phyloP scores from a whole-genome alignment of 169 alveolate genomes.

The Theileria orientalis region DNA sequence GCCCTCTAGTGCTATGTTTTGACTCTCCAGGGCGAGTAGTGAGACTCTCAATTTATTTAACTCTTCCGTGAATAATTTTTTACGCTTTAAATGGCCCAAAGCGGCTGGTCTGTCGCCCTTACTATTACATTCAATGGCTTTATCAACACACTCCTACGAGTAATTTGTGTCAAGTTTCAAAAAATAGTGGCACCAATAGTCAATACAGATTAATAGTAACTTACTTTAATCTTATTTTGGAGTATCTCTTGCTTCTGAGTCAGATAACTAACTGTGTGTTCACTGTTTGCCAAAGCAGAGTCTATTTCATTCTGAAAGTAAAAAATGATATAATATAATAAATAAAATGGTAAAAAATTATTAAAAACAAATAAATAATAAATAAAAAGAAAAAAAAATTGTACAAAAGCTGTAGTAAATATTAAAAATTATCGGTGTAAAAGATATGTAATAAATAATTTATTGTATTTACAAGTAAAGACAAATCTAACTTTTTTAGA shows the following conservation, averaged over 20 bases:
- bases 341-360: not conserved
- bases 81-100: conserved; percentile 64
- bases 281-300: conserved; percentile 23
- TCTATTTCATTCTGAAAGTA: conserved; percentile 24
- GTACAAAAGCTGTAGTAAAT: no score
- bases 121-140: conserved; percentile 13
- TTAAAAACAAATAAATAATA: not conserved
- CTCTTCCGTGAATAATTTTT: conserved; percentile 73
- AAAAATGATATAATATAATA: not conserved
- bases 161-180: conserved; percentile 31
- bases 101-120: conserved; percentile 61
- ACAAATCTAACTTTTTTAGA: no score
- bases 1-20: conserved; percentile 73
- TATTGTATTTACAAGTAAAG: no score
- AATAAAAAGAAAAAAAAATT: not conserved
- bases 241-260: conserved; percentile 8
- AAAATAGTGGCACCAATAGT: not conserved
- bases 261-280: conserved; percentile 23
- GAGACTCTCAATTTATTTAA: conserved; percentile 58
- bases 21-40: conserved; percentile 72
- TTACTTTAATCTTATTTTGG: conserved; percentile 40
- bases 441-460: no score
- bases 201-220: no score
- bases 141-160: conserved; percentile 36
- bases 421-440: no score